Conservation (phyloP, 208 protist species). For the Naegleria fowleri region DNA sequence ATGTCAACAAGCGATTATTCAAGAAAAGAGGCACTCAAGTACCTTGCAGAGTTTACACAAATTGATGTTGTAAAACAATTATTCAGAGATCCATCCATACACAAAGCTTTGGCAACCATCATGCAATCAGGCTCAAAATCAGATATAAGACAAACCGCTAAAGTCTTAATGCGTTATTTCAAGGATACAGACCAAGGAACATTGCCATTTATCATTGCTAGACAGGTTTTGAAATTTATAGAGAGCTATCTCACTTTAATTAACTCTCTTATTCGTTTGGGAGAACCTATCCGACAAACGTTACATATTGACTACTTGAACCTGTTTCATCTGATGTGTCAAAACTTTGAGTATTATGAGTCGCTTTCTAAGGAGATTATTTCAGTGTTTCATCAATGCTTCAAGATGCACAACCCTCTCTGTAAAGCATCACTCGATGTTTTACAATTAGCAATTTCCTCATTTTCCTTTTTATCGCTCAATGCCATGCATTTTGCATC, state of each 20-base stretch:
- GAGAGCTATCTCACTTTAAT: background rate
- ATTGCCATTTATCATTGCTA: background rate
- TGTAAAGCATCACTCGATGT: background rate
- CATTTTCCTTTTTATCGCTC: background rate
- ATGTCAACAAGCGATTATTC: background rate
- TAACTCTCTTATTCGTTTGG: background rate
- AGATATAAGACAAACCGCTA: background rate
- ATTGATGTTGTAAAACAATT: background rate
- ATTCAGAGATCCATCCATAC: background rate
- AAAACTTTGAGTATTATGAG: conserved; percentile 14
- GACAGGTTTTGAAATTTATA: background rate
- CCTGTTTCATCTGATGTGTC: background rate
- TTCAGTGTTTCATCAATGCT: background rate
- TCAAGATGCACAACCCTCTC: background rate
- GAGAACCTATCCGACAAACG: background rate
- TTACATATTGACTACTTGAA: background rate
- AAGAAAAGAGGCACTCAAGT: background rate
- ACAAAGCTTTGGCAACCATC: background rate
- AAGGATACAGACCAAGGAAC: background rate
- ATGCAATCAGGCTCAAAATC: background rate
- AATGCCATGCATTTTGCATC: conserved; percentile 3
- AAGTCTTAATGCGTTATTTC: background rate
- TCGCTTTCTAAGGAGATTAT: background rate
- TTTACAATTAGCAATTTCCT: background rate
- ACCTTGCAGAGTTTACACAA: background rate